Base-by-base conservation (phyloP, 2,329 filamentous ascomycete genomes). In the Nemania diffusa region DNA sequence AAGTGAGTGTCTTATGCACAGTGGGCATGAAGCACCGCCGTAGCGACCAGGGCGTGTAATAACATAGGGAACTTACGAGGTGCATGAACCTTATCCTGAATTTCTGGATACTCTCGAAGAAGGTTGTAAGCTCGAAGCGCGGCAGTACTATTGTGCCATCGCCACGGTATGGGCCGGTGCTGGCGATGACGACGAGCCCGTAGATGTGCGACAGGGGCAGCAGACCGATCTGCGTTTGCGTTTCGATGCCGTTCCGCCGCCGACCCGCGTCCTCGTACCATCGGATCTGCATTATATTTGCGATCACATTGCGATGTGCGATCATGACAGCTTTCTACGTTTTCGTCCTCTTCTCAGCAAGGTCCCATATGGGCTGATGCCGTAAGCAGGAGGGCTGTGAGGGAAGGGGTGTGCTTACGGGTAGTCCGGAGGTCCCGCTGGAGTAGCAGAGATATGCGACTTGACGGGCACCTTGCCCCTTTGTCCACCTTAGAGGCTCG, bases 161-260 rank as follows among this genome's bases (percentile, higher is more conserved):
- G 6, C 93, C 92, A 9, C 90, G 85, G 73, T 90, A 96, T 0
- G 87, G 81, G 9, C 84, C 85, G 0, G 83, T 78, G 74, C 93
- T 91, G 34, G 86, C 88, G 62, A 92, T 88, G 5, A 93, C 88
- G 3, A 95, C 87, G 11, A 96, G 80, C 0, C 87, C 88, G 74
- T 94, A 95, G 68, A 94, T 94, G 75, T 96, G 92, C 68, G 90
- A 93, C 73, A 92, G 86, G 0, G 92, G 92, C 3, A 94, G 81
- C 9, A 94, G 82, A 1, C 91, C 91, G 0, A 93, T 81, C 1
- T 79, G 78, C 29, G 84, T 72, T 55, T 81, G 78, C 1, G 73
- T 79, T 60, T 74, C 74, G 59, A 78, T 42, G 20, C 74, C 74
- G 15, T 71, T 70, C 8, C 64, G 68, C 62, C 71, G 57, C 73